phyloP scores from a whole-genome alignment of 805 yeast species.

The Yarrowia sp. region DNA sequence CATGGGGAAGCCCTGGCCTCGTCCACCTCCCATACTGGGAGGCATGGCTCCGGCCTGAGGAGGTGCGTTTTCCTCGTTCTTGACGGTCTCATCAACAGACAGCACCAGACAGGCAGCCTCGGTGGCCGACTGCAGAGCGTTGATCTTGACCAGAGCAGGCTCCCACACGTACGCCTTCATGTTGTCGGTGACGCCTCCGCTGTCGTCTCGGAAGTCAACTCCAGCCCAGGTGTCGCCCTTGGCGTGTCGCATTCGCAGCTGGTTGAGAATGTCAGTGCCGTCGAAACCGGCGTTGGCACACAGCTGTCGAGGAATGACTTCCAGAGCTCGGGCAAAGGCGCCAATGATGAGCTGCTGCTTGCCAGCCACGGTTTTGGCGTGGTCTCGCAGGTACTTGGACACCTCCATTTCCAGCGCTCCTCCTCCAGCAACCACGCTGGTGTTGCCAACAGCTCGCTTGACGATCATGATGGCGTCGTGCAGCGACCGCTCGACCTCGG shows the following conservation, averaged over 20 bases:
- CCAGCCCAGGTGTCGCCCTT: conserved; percentile 92
- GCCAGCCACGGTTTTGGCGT: conserved; percentile 85
- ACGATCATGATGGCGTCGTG: conserved; percentile 99
- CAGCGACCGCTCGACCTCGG: conserved; percentile 94
- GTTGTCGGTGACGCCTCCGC: conserved; percentile 54
- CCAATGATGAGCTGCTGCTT: conserved; percentile 90
- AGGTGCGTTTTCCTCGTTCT: conserved; percentile 41
- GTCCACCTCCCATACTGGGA: conserved; percentile 28
- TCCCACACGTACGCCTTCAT: conserved; percentile 93
- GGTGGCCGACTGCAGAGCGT: conserved; percentile 92
- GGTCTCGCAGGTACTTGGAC: conserved; percentile 81
- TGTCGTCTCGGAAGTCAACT: conserved; percentile 64
- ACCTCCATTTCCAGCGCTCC: conserved; percentile 99
- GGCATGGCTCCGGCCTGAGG: conserved; percentile 38
- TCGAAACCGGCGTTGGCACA: conserved; percentile 99
- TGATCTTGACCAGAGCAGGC: conserved; percentile 88
- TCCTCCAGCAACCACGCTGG: conserved; percentile 93
- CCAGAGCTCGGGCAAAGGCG: conserved; percentile 92
- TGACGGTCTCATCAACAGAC: conserved; percentile 89
- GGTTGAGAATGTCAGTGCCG: conserved; percentile 89
- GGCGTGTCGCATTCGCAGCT: conserved; percentile 89
- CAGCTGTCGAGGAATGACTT: conserved; percentile 92
- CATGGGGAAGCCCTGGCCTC: conserved; percentile 28
- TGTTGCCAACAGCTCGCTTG: conserved; percentile 86
- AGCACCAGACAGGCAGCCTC: conserved; percentile 93